Percentiles rank a stretch among this genome's conserved stretches.
phyloP scores from a whole-genome alignment of 805 yeast genomes.

The Metschnikowia shivogae region DNA sequence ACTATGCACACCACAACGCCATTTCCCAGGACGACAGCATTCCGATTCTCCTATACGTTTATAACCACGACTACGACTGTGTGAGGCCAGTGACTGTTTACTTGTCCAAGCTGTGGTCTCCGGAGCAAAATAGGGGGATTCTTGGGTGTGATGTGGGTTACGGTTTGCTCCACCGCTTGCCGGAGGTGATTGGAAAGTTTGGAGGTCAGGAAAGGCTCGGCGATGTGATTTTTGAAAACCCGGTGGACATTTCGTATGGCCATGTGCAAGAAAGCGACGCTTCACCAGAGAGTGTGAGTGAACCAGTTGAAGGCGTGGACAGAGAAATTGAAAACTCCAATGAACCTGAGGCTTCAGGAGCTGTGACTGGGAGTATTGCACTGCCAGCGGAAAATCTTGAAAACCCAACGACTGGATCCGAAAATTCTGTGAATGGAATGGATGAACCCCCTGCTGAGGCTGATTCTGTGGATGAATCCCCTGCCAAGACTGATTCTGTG shows the following conservation, averaged over 20 bases:
- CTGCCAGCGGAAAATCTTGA: neutral
- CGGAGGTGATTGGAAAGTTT: slow-evolving; percentile 31
- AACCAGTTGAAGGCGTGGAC: neutral
- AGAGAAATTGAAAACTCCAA: neutral
- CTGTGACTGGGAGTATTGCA: no score
- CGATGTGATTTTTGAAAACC: neutral
- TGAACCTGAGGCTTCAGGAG: no score
- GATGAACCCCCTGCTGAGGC: neutral
- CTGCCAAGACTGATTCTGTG: no score
- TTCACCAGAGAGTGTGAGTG: neutral
- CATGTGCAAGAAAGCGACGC: no score
- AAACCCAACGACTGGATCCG: neutral
- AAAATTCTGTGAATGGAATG: neutral
- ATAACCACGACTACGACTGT: slow-evolving; percentile 82
- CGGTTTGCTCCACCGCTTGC: slow-evolving; percentile 83
- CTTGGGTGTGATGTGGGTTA: slow-evolving; percentile 95
- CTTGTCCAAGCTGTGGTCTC: slow-evolving; percentile 63
- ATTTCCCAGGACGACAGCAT: slow-evolving; percentile 30
- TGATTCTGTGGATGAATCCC: no score
- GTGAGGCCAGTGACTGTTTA: slow-evolving; percentile 84
- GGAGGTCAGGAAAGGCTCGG: neutral
- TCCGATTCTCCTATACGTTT: slow-evolving; percentile 52
- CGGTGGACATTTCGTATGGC: neutral
- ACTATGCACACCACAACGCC: slow-evolving; percentile 45
- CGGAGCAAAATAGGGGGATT: slow-evolving; percentile 59